Base-by-base conservation (phyloP, 495 filamentous ascomycete species). In the Entonaema liquescens region DNA sequence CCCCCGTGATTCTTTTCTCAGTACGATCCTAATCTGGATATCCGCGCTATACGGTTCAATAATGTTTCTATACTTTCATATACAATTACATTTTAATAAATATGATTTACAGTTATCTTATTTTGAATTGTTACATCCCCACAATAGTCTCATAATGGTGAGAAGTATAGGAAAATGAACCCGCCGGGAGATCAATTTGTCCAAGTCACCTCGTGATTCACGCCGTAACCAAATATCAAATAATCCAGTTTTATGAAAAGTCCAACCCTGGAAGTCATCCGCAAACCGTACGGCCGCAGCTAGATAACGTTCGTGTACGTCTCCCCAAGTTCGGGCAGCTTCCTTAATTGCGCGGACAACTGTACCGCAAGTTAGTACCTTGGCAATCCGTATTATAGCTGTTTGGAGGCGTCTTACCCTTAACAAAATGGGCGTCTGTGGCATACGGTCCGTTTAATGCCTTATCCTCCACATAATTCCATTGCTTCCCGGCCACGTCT, bases 391-490 rank as follows among this genome's bases (percentile, higher is more conserved):
- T 15, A 31, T 19, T 33, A 44, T 6, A 19, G 0, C 0, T 9
- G 33, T n/a, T 31, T 26, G 12, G 61, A 53, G 36, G 11, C 35
- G 15, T 74, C 79, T 64, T 68, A 86, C 87, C 86, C 78, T 95
- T 95, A 11, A 97, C 91, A 77, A 87, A 97, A 79, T 95, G 92
- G 25, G 91, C 86, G 82, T 98, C 92, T 1, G 86, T 87, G 5
- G 86, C 80, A 76, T 87, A 86, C 49, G 85, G 75, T 11, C 88
- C 89, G 26, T 87, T 89, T 7, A 95, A 73, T 42, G 91, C 92
- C 77, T 86, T 83, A 42, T 90, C 75, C 13, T 89, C 85, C 2
- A 92, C 89, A 82, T 90, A 94, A 17, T 85, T 84, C 95, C 95
- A 98, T 55, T 87, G 83, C 74, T 88, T 88, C 0, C 86, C 88